Base-by-base conservation (phyloP, 2,329 filamentous ascomycete genomes). In the Colletotrichum viniferum region DNA sequence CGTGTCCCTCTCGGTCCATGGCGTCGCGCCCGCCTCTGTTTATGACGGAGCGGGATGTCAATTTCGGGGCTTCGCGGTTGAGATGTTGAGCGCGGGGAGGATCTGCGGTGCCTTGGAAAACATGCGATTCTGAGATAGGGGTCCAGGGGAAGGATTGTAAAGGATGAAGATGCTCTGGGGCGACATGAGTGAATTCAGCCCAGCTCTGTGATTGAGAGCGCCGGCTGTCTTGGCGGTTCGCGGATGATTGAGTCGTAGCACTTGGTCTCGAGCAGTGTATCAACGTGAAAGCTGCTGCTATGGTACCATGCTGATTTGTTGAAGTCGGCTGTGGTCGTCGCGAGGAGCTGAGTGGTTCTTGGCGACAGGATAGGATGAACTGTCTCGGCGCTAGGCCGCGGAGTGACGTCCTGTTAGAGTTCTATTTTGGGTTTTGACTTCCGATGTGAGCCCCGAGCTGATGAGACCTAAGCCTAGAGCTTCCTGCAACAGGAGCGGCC, bases 1-100 rank as follows among this genome's bases (percentile, higher is more conserved):
- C 71, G 61, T 71, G 67, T 71, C 48, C 43, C 43, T 65, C 52
- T 66, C 61, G 71, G 71, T 26, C 18, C 56, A 56, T 63, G 71
- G 71, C 24, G 38, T 43, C 36, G 36, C 38, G 28, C n/a, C 43
- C 43, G 43, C 32, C 34, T 30, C 10, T 43, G 28, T 60, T 34
- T 18, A 28, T 36, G 26, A 48, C 13, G 34, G 32, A 34, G 48
- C 32, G 66, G 32, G 9, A 38, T 26, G 56, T 69, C 55, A 63
- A 64, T 43, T 4, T 58, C 26, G 58, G 52, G 21, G 26, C 60
- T 48, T 65, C 21, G 28, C 34, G 24, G 36, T 32, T 26, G 30
- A 30, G 8, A 24, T 26, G 7, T 21, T 24, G 43, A 10, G 13
- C 36, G 18, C 26, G 34, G 14, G n/a, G 18, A 26, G 32, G 38